These are phyloP conservation scores for Malania oleifera DNA, from an alignment of 164 flowering plant genomes.

Conservation along the genomic window DNA sequence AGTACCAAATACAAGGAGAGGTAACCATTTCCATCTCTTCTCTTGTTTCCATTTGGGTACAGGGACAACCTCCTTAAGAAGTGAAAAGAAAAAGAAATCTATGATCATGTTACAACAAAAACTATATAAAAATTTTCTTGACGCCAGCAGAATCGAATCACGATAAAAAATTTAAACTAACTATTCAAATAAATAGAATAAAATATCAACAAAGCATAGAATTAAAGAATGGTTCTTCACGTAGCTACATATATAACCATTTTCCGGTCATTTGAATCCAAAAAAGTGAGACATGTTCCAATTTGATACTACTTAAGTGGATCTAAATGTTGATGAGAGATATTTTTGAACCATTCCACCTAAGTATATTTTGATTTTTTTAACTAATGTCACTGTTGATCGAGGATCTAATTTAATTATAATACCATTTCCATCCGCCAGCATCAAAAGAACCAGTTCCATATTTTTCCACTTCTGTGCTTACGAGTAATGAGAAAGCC, in stretches of 20 bases:
- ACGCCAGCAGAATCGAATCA: not conserved
- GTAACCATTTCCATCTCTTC: slow-evolving; percentile 1
- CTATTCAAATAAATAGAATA: not conserved
- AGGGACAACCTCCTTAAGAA: slow-evolving; percentile 9
- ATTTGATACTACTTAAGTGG: no score
- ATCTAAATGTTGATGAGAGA: no score
- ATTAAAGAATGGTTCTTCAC: no score
- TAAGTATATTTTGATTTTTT: no score
- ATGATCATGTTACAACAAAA: not conserved
- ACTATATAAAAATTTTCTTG: not conserved
- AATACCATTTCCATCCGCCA: slow-evolving; percentile 52
- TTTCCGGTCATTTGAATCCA: no score
- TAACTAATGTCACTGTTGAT: no score
- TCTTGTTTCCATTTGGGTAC: slow-evolving; percentile 16
- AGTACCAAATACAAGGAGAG: slow-evolving; percentile 10
- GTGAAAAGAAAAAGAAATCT: not conserved
- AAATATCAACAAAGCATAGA: no score
- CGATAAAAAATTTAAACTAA: not conserved
- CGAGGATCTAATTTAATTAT: no score
- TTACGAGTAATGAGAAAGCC: no score
- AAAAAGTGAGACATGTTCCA: no score
- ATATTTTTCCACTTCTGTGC: slow-evolving; percentile 12
- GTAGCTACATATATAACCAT: no score
- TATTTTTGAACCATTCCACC: no score
- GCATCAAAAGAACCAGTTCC: slow-evolving; percentile 37